phyloP scores from a whole-genome alignment of 1,139 yeast genomes.

The Debaryomyces nepalensis region DNA sequence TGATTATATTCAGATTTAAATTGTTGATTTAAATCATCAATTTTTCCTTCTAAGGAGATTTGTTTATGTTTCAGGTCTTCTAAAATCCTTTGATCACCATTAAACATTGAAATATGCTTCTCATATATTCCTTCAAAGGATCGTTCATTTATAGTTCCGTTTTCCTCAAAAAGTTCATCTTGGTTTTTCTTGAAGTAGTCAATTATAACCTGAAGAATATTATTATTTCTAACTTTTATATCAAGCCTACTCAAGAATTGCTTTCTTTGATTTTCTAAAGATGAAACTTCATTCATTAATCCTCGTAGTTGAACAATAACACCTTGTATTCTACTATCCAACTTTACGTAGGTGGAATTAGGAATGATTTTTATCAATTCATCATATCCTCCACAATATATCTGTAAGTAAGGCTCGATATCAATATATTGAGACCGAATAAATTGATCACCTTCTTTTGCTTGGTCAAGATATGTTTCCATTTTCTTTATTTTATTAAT shows the following conservation, averaged over 20 bases:
- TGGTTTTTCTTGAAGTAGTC: conserved; percentile 39
- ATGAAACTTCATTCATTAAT: conserved; percentile 30
- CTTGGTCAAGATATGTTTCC: conserved; percentile 57
- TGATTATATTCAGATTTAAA: conserved; percentile 33
- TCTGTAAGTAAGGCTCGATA: conserved; percentile 46
- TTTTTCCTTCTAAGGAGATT: conserved; percentile 43
- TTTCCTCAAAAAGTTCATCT: conserved; percentile 19
- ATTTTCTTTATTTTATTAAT: conserved; percentile 47
- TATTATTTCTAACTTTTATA: conserved; percentile 49
- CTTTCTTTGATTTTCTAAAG: conserved; percentile 38
- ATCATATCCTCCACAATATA: conserved; percentile 49
- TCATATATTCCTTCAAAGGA: conserved; percentile 38
- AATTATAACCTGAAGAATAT: conserved; percentile 57
- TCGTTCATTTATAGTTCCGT: conserved; percentile 29
- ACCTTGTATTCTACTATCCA: conserved; percentile 45
- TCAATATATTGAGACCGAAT: conserved; percentile 50
- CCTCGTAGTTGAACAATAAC: conserved; percentile 50
- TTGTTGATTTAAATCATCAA: conserved; percentile 44
- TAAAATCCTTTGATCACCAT: conserved; percentile 44
- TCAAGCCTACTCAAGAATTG: conserved; percentile 47
- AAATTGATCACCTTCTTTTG: conserved; percentile 62
- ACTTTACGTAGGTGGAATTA: conserved; percentile 40
- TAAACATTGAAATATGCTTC: conserved; percentile 46
- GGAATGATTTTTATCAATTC: conserved; percentile 56
- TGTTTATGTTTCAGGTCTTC: conserved; percentile 47